Evolutionary conservation across 2,329 filamentous ascomycete genomes (phyloP), one percentile per base, ranked within the genome.

Genomic region (Penicillium griseofulvum): DNA sequence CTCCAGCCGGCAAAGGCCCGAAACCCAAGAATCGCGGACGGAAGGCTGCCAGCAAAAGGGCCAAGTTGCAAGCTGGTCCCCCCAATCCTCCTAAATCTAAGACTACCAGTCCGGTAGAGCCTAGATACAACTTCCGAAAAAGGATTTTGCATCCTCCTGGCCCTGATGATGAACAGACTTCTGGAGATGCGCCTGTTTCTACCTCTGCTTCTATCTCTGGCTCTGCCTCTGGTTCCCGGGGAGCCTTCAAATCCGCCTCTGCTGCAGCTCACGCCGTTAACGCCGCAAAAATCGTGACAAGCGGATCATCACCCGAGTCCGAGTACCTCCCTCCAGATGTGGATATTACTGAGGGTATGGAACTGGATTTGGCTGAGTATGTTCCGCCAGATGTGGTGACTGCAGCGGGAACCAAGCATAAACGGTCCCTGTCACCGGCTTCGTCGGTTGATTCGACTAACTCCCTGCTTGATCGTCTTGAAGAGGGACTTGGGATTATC

Each of bases 401-500:
- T 12, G 12, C 1, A 3, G 19, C 47, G 4, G 4, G 26, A 11
- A 5, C 34, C 14, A 42, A 42, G 4, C 24, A 28, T 6, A 6
- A 12, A 8, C 49, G 58, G 5, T 55, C 58, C 0, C 31, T 52
- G 4, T 65, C 63, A 0, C 53, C 61, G 0, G 55, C 33, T 22
- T 48, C 52, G 0, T 63, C 58, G 10, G 31, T 37, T 36, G 51
- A 8, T 1, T 65, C 63, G 4, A 14, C 26, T 3, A 64, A 64
- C 37, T 61, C 54, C 5, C 16, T 65, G 11, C 49, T 65, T 4
- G 63, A 65, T 47, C 54, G 58, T 8, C 50, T 65, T 26, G 63
- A 65, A 24, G 60, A 62, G 16, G 62, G 62, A 1, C 58, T 65
- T 41, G 63, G 63, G 22, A 26, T 65, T 26, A 14, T 9, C 26